These are phyloP conservation scores for Chalciporus piperatus DNA, from an alignment of 768 basidiomycete genomes.

Conservation along the genomic window DNA sequence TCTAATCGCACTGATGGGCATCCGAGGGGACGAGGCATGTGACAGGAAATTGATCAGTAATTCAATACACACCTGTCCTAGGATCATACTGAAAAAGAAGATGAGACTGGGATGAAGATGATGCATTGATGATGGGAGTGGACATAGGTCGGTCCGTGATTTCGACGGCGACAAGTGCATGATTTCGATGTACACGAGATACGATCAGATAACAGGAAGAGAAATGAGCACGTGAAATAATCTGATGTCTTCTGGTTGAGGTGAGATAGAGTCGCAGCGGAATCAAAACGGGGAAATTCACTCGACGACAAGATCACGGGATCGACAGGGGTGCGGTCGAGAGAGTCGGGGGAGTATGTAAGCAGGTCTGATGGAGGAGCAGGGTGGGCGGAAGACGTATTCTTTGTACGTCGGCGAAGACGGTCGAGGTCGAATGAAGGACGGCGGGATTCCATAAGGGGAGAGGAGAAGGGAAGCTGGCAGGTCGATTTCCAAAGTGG, in stretches of 20 bases:
- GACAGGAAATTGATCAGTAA: slow-evolving; percentile 12
- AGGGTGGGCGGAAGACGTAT: slow-evolving; percentile 8
- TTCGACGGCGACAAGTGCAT: not conserved
- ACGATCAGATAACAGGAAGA: too few species aligned
- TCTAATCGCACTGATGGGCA: slow-evolving; percentile 21
- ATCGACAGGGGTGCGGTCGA: slow-evolving; percentile 19
- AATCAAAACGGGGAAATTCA: slow-evolving; percentile 5
- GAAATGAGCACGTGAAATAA: too few species aligned
- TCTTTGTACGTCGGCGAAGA: slow-evolving; percentile 30
- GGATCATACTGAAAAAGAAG: slow-evolving; percentile 17
- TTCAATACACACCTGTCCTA: not conserved
- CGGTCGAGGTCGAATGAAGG: slow-evolving; percentile 22
- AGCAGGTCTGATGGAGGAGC: slow-evolving; percentile 17
- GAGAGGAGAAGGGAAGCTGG: slow-evolving; percentile 1
- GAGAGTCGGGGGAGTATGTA: slow-evolving; percentile 24
- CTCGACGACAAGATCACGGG: slow-evolving; percentile 8
- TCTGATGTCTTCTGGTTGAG: not conserved
- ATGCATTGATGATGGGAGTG: slow-evolving; percentile 10
- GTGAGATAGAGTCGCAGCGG: slow-evolving; percentile 18
- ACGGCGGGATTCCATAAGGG: slow-evolving; percentile 13
- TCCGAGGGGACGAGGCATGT: slow-evolving; percentile 1
- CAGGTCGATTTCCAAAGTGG: slow-evolving; percentile 23
- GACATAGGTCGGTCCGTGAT: slow-evolving; percentile 3
- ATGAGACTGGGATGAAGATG: too few species aligned
- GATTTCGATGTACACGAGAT: too few species aligned